Conservation (phyloP, 805 yeast species). For the Wickerhamomyces bovis region DNA sequence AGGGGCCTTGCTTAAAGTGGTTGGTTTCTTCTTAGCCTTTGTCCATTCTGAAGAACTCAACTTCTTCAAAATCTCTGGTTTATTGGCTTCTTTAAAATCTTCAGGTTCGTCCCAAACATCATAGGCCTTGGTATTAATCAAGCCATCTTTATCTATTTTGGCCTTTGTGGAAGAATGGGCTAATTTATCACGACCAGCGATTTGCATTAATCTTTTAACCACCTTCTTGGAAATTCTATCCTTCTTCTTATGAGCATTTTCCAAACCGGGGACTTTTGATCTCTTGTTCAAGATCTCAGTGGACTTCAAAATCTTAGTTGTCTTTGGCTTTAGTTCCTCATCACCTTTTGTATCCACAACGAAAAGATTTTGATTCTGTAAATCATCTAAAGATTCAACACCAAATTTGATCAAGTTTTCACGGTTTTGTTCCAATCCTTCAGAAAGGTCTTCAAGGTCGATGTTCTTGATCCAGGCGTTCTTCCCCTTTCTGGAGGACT, state of each 20-base stretch:
- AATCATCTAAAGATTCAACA: slow-evolving; percentile 32
- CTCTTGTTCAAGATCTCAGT: slow-evolving; percentile 54
- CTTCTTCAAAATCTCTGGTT: slow-evolving; percentile 35
- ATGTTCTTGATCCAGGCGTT: slow-evolving; percentile 91
- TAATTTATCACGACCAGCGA: slow-evolving; percentile 69
- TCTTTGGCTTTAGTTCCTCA: slow-evolving; percentile 34
- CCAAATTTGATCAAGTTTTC: slow-evolving; percentile 56
- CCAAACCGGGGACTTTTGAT: slow-evolving; percentile 71
- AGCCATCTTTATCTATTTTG: slow-evolving; percentile 59
- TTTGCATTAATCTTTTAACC: slow-evolving; percentile 54
- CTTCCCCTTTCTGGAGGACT: slow-evolving; percentile 87
- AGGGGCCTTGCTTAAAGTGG: slow-evolving; percentile 48
- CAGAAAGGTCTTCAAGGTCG: slow-evolving; percentile 74
- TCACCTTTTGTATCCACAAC: slow-evolving; percentile 67
- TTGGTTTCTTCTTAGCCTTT: slow-evolving; percentile 47
- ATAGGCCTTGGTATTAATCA: slow-evolving; percentile 40
- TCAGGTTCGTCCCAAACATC: slow-evolving; percentile 64
- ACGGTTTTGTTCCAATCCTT: slow-evolving; percentile 59
- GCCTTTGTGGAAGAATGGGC: slow-evolving; percentile 44
- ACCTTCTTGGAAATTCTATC: slow-evolving; percentile 55
- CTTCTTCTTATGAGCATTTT: slow-evolving; percentile 32
- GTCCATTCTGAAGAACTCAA: slow-evolving; percentile 43
- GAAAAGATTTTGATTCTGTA: slow-evolving; percentile 43
- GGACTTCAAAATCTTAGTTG: slow-evolving; percentile 33
- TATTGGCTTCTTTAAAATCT: slow-evolving; percentile 18